A percentile compares a stretch with the other conserved stretches of the same genome.
phyloP scores from a whole-genome alignment of 352 stramenopile species.

The Blastocystis sp. region DNA sequence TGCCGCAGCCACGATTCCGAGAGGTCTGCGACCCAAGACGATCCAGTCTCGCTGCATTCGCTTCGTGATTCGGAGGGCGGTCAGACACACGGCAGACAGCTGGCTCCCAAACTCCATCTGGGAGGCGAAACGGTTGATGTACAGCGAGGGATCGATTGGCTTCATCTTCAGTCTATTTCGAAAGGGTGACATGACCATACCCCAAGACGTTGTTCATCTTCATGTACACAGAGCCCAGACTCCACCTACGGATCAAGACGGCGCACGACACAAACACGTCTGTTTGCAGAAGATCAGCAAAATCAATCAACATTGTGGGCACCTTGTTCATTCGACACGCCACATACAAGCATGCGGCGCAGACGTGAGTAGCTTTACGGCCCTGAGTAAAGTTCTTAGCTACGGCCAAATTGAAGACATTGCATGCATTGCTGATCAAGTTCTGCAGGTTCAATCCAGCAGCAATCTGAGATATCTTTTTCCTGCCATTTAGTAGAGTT shows the following conservation, averaged over 20 bases:
- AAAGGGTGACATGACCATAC: constrained; percentile 72
- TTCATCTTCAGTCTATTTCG: constrained; percentile 86
- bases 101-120: constrained; percentile 91
- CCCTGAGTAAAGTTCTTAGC: constrained; percentile 89
- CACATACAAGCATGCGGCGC: constrained; percentile 96
- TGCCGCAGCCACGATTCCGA: constrained; percentile 89
- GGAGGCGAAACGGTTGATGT: constrained; percentile 92
- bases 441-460: constrained; percentile 78
- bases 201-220: constrained; percentile 69
- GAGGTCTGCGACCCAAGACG: constrained; percentile 85
- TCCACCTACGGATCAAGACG: constrained; percentile 22
- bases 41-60: constrained; percentile 99
- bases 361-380: constrained; percentile 85
- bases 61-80: constrained; percentile 85
- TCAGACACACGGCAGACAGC: constrained; percentile 81
- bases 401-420: constrained; percentile 87
- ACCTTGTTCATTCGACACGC: constrained; percentile 92
- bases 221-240: constrained; percentile 71
- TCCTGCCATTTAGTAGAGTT: constrained; percentile 86
- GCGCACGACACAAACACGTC: constrained; percentile 76
- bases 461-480: constrained; percentile 84
- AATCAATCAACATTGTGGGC: constrained; percentile 98
- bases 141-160: constrained; percentile 94
- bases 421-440: constrained; percentile 89
- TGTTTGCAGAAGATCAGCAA: constrained; percentile 93